Evolutionary conservation across 225 moss, liverwort and hornwort genomes (phyloP), one percentile per base, ranked within the genome.

Genomic region (Marchantia polymorpha): DNA sequence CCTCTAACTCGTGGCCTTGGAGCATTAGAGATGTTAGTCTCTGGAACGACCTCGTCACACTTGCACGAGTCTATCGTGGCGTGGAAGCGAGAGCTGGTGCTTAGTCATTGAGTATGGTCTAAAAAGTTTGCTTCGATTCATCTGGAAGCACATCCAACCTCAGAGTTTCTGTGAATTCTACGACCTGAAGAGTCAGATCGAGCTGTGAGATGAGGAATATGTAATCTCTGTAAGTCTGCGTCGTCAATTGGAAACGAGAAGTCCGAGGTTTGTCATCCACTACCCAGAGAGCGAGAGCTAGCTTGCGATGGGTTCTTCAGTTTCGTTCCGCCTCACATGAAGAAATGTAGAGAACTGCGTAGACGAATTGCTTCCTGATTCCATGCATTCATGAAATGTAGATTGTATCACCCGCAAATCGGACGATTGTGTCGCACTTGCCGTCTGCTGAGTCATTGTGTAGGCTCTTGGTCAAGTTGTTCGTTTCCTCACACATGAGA

Each of bases 191-290:
- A 31, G 69, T 17, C 19, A 47, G 27, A 27, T 26, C 69, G 26
- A 47, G 69, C 26, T 69, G 64, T 64, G 64, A 26, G 47, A 69
- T 69, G 69, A 69, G 69, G 69, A 48, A 16, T 69, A 8, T 48
- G 15, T 46, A 46, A 47, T 69, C 69, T 7, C 39, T 7, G 46
- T 47, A 29, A 69, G 20, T 31, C 46, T 27, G 69, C 69, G 20
- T 29, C 69, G 46, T 48, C 47, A 16, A 10, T 31, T 48, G 46
- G 17, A 69, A 39, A 48, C 46, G 46, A 17, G 19, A 26, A 17
- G 1, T 26, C 19, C 10, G 14, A 17, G 47, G 47, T 69, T 69
- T 47, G 39, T 69, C 39, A 69, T 47, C 46, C 46, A 46, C 69
- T 14, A 1, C 7, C 68, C 25, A 66, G 29, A 9, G 66, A 31